Evolutionary conservation across 2,329 filamentous ascomycete genomes (phyloP), one percentile per base, ranked within the genome.

Genomic region (Colletotrichum higginsianum): DNA sequence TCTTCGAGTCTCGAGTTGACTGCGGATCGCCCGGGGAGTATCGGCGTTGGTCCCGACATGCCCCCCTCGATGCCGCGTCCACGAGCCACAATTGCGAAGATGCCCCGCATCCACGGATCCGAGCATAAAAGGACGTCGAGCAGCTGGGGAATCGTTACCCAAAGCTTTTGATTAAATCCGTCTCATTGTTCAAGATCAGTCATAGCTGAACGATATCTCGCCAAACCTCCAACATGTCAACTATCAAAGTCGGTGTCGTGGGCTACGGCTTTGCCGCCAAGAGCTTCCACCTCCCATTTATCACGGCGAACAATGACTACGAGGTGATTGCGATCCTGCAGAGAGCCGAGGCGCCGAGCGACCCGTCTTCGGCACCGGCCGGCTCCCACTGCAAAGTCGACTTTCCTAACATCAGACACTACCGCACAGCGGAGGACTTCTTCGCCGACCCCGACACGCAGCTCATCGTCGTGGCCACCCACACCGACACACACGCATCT

Each of bases 381-480:
- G 80, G 80, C 46, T 83, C 80, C 0, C 85, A 87, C 74, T 87
- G 85, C 76, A 86, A 84, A 0, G 76, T 85, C n/a, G 85, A 87
- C 74, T 84, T 83, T 56, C 85, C 86, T 0, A 64, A 78, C 12
- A 80, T 82, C 75, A 91, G 88, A 78, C 85, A 88, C 76, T 92
- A 91, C 81, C 84, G 86, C 16, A 88, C 86, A 0, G 80, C 86
- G 0, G 87, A 91, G 16, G 87, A 89, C 2, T 84, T 93, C 78
- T 86, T 92, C 73, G 83, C 86, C 67, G 90, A 93, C 76, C 64
- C 82, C 0, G 82, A 81, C 0, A 86, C 92, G 23, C 87, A 92
- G 72, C 82, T 93, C 2, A 89, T 93, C 2, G 82, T 92, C 40
- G 83, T 93, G 35, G 89, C 88, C 15, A 90, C 88, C 1, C 85